phyloP scores from a whole-genome alignment of 2,329 filamentous ascomycete genomes.

The Rutstroemia sp. region DNA sequence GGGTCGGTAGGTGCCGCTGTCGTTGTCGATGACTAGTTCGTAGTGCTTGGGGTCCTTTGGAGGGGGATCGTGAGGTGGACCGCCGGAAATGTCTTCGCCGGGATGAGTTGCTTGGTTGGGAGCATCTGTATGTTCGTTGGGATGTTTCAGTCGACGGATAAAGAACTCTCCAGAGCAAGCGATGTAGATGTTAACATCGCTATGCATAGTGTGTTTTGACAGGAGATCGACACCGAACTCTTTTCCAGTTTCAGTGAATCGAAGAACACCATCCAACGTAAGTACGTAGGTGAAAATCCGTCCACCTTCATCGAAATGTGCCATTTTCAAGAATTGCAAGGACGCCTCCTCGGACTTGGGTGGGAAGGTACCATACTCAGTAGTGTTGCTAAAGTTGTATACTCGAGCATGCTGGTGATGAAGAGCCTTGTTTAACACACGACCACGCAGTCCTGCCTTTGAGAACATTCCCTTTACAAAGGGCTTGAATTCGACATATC shows the following conservation, averaged over 20 bases:
- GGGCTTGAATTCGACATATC: conserved; percentile 87
- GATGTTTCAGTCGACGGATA: conserved; percentile 59
- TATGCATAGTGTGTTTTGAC: conserved; percentile 96
- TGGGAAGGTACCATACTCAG: conserved; percentile 62
- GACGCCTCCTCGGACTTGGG: conserved; percentile 64
- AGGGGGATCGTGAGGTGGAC: conserved; percentile 37
- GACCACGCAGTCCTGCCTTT: conserved; percentile 67
- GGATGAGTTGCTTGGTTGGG: conserved; percentile 46
- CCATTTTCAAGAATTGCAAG: conserved; percentile 75
- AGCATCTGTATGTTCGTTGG: conserved; percentile 36
- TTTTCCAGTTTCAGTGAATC: conserved; percentile 92
- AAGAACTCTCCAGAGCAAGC: conserved; percentile 94
- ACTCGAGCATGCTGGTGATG: conserved; percentile 85
- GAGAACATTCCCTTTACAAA: conserved; percentile 88
- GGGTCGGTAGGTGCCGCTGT: conserved; percentile 87
- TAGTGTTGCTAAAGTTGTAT: conserved; percentile 79
- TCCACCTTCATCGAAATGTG: conserved; percentile 77
- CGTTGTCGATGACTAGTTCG: conserved; percentile 89
- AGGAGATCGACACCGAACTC: conserved; percentile 91
- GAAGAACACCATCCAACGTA: conserved; percentile 76
- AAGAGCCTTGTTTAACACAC: conserved; percentile 73
- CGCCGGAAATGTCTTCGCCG: conserved; percentile 38
- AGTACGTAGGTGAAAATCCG: conserved; percentile 89
- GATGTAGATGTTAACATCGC: conserved; percentile 83
- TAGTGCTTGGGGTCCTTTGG: conserved; percentile 52